A percentile compares a stretch with the other conserved stretches of the same genome.
phyloP scores from a whole-genome alignment of 164 flowering plant genomes.

The Magnolia changhungtana region DNA sequence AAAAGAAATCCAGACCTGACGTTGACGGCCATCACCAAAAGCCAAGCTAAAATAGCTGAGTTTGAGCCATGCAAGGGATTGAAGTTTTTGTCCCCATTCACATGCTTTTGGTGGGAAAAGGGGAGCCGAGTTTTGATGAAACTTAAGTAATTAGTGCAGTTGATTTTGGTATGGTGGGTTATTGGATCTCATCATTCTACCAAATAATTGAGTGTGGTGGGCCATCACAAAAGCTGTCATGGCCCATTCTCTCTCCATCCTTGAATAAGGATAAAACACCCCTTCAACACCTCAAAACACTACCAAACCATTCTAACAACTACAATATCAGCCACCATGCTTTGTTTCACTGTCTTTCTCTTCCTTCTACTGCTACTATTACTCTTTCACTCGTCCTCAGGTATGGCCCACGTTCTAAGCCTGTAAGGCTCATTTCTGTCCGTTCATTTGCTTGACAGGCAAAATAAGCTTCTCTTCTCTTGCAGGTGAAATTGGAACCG shows the following conservation, averaged over 20 bases:
- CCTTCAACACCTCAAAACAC: constrained; percentile 10
- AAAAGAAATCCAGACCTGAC: too few species aligned
- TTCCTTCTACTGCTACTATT: constrained; percentile 14
- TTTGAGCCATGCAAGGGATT: constrained; percentile 1
- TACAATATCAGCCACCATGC: constrained; percentile 26
- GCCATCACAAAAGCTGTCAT: too few species aligned
- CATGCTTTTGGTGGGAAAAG: constrained; percentile 6
- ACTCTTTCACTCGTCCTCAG: constrained; percentile 21
- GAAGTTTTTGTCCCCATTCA: background rate
- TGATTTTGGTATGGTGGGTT: constrained; percentile 43
- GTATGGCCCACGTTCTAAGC: constrained; percentile 10
- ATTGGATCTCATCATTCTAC: constrained; percentile 32
- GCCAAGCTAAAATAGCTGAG: background rate
- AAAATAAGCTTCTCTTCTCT: background rate
- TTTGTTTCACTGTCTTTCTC: constrained; percentile 22
- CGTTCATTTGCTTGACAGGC: background rate
- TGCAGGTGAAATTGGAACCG: background rate
- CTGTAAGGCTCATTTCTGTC: background rate
- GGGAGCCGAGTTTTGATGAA: constrained; percentile 7
- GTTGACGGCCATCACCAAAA: background rate
- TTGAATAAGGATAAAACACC: constrained; percentile 17
- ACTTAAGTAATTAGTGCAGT: constrained; percentile 35
- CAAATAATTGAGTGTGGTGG: too few species aligned
- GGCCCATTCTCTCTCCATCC: too few species aligned
- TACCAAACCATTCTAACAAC: constrained; percentile 1